phyloP scores from a whole-genome alignment of 1,284 basidiomycete species.

The Rhodotorula sp. region DNA sequence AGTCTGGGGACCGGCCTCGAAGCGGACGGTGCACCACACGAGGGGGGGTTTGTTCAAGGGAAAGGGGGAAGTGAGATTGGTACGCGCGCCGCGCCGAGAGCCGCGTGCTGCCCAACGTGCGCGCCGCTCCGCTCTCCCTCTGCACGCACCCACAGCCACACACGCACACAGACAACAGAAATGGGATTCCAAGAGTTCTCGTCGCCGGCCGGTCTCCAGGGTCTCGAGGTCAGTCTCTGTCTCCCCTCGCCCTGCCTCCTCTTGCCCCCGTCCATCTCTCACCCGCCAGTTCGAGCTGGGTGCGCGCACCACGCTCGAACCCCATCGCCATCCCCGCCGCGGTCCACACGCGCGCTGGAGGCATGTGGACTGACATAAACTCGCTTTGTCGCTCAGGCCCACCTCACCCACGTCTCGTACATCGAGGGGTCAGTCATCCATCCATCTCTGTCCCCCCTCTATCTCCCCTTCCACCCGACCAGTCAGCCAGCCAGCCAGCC shows the following conservation, averaged over 20 bases:
- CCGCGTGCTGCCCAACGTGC: neutral
- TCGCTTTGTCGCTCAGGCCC: no score
- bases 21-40: no score
- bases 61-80: neutral
- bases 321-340: neutral
- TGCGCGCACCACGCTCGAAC: neutral
- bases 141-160: neutral
- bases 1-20: no score
- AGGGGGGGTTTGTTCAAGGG: no score
- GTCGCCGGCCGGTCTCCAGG: conserved; percentile 58
- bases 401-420: conserved; percentile 82
- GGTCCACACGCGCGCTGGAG: no score
- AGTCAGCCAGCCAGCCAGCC: neutral
- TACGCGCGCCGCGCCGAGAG: neutral
- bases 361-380: no score
- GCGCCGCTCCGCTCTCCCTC: neutral
- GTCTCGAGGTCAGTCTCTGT: conserved; percentile 57
- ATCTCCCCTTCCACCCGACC: neutral
- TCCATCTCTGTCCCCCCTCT: neutral
- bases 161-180: neutral
- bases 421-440: conserved; percentile 77
- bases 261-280: no score
- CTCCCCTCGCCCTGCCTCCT: neutral
- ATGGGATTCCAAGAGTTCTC: conserved; percentile 40
- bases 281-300: neutral